Percentiles rank a stretch among this genome's conserved stretches.
Evolutionary conservation across 2,329 filamentous ascomycete genomes (phyloP).

Genomic region (Gaeumannomyces sp.): DNA sequence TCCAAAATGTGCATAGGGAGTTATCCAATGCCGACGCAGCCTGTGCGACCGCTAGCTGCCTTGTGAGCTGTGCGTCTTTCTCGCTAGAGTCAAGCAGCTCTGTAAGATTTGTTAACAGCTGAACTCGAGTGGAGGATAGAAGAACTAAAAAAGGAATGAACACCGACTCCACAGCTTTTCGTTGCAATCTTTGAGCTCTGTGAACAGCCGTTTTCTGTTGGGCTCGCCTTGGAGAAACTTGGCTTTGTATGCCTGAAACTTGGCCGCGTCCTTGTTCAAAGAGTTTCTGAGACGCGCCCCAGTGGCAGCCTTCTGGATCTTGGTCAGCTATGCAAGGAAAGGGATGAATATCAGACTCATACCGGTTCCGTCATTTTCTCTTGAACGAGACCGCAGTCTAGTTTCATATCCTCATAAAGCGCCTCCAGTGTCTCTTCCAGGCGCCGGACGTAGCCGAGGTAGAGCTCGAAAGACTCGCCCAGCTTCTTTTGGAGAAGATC

Average conservation of each 20-base stretch:
- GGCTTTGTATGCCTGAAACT: background rate
- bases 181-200: background rate
- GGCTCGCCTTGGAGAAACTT: background rate
- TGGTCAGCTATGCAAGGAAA: no score
- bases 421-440: background rate
- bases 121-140: background rate
- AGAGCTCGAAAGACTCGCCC: slow-evolving; percentile 2
- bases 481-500: background rate
- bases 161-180: background rate
- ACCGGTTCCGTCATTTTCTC: background rate
- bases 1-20: background rate
- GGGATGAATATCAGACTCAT: background rate
- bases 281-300: background rate
- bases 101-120: background rate
- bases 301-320: background rate
- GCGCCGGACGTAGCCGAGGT: background rate
- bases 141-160: background rate
- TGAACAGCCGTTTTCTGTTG: background rate
- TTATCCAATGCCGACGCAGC: background rate
- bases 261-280: background rate
- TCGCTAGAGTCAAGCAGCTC: background rate
- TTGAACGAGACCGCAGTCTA: background rate
- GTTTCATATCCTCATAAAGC: background rate
- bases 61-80: background rate
- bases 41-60: background rate